phyloP scores from a whole-genome alignment of 169 alveolate species.

The Blepharisma undulans region DNA sequence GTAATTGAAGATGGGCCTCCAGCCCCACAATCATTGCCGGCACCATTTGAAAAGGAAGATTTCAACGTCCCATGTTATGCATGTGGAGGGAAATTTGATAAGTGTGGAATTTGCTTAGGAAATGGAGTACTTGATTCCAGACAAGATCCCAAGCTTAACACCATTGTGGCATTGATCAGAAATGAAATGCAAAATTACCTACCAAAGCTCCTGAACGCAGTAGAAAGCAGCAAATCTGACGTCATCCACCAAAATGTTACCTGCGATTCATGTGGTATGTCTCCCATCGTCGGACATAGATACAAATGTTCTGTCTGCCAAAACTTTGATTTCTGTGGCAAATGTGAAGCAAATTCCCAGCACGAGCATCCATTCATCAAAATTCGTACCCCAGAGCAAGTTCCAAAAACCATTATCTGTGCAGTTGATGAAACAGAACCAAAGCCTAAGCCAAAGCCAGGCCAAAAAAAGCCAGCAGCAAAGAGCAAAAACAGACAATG shows the following conservation, averaged over 20 bases:
- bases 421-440: neutral
- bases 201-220: neutral
- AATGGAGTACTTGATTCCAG: neutral
- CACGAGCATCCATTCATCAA: slow-evolving; percentile 79
- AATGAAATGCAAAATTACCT: neutral
- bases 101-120: neutral
- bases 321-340: slow-evolving; percentile 75
- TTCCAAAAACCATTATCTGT: neutral
- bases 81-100: neutral
- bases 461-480: neutral
- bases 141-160: slow-evolving; percentile 1
- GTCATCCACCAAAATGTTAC: slow-evolving; percentile 49
- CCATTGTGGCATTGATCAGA: neutral
- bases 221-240: neutral
- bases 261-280: slow-evolving; percentile 71
- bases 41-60: slow-evolving; percentile 8
- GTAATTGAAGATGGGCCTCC: neutral
- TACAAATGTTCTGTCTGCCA: slow-evolving; percentile 78
- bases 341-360: slow-evolving; percentile 56
- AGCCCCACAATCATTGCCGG: neutral
- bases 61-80: neutral
- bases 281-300: slow-evolving; percentile 71
- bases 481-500: neutral
- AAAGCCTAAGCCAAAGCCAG: neutral
- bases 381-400: slow-evolving; percentile 56